Evolutionary conservation across 2,329 filamentous ascomycete genomes (phyloP).

Genomic region (Sporothrix inflata): DNA sequence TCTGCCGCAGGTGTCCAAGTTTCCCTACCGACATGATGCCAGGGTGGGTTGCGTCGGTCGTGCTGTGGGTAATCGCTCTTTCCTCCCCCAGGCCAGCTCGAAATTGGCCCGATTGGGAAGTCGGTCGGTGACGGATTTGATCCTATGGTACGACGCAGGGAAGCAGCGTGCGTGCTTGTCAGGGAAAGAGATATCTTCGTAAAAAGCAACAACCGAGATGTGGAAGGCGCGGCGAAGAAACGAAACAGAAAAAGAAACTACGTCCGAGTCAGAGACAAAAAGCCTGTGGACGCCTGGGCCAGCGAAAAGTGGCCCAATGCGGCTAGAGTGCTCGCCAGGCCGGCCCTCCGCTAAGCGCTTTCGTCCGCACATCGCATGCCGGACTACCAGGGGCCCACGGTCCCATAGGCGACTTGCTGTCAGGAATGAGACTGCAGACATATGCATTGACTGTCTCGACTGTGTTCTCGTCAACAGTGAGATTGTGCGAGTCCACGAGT

Average conservation of each 20-base stretch:
- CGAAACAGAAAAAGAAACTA: neutral
- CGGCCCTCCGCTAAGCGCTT: constrained; percentile 10
- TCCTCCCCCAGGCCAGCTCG: neutral
- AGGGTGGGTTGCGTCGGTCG: neutral
- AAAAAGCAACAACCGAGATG: neutral
- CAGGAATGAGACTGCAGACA: constrained; percentile 11
- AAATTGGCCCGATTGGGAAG: neutral
- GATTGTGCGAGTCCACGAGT: neutral
- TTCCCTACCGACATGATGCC: neutral
- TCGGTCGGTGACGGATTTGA: constrained; percentile 31
- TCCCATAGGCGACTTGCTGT: neutral
- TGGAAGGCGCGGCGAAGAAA: neutral
- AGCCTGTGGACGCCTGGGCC: neutral
- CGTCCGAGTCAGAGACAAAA: neutral
- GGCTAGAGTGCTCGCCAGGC: constrained; percentile 12
- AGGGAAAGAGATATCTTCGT: neutral
- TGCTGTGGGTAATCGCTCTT: neutral
- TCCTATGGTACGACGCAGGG: constrained; percentile 30
- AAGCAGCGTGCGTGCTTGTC: constrained; percentile 20
- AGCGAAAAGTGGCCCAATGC: constrained; percentile 2
- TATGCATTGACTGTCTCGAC: neutral
- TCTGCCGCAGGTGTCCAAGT: neutral
- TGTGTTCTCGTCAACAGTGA: neutral
- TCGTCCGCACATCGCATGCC: constrained; percentile 2
- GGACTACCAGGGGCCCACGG: neutral